These are phyloP conservation scores for Phaeoacremonium minimum DNA, from an alignment of 2,329 filamentous ascomycete genomes.

Conservation along the genomic window DNA sequence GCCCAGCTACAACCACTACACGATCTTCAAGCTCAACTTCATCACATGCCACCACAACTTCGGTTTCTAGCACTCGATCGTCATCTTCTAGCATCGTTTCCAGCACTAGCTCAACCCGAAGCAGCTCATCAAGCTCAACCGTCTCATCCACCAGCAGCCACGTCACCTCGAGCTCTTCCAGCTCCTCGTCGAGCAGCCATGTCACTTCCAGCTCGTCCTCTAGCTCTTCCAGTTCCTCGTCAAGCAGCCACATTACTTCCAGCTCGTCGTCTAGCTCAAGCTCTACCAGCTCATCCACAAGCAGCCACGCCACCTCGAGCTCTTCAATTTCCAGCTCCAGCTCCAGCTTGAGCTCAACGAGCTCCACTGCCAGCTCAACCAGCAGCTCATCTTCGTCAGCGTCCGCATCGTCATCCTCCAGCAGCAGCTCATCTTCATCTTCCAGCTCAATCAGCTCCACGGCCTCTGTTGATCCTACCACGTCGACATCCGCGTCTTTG, in stretches of 20 bases:
- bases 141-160: too few species aligned
- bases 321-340: not conserved
- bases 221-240: not conserved
- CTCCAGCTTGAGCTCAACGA: not conserved
- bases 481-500: not conserved
- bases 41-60: not conserved
- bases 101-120: slow-evolving; percentile 16
- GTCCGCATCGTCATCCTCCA: not conserved
- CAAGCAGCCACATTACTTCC: not conserved
- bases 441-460: not conserved
- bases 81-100: slow-evolving; percentile 8
- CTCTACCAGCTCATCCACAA: not conserved
- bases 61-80: slow-evolving; percentile 3
- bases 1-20: not conserved
- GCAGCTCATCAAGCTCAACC: too few species aligned
- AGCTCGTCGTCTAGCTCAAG: not conserved
- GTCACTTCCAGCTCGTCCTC: not conserved
- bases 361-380: not conserved
- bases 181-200: not conserved
- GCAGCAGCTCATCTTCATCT: not conserved
- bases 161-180: not conserved
- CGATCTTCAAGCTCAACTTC: not conserved
- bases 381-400: not conserved
- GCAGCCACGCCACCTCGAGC: not conserved
- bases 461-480: not conserved